Evolutionary conservation across 2,329 filamentous ascomycete genomes (phyloP).

Genomic region (Alternaria atra): DNA sequence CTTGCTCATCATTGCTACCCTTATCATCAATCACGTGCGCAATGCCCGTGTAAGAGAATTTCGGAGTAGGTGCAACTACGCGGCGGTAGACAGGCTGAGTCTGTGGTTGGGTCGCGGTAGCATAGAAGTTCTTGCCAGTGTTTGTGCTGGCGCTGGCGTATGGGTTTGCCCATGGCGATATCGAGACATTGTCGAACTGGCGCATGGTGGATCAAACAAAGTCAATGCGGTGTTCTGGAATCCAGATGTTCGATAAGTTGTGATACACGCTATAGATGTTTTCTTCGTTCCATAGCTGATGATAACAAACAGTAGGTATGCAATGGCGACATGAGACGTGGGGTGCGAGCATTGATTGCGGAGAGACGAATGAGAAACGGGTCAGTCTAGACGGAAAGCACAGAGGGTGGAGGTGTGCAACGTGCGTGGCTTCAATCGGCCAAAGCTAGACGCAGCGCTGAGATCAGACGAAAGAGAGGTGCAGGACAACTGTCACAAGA

Average conservation of each 20-base stretch:
- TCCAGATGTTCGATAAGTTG: constrained; percentile 36
- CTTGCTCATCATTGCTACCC: constrained; percentile 21
- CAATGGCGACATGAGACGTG: constrained; percentile 50
- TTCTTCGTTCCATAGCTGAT: constrained; percentile 44
- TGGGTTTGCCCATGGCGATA: constrained; percentile 47
- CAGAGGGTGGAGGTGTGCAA: constrained; percentile 33
- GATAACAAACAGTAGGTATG: constrained; percentile 36
- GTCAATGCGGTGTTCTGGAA: constrained; percentile 25
- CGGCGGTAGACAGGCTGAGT: constrained; percentile 35
- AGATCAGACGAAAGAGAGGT: constrained; percentile 39
- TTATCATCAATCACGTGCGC: constrained; percentile 33
- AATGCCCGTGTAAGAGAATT: constrained; percentile 37
- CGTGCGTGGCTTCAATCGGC: constrained; percentile 43
- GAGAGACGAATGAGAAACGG: constrained; percentile 47
- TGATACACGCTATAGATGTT: constrained; percentile 45
- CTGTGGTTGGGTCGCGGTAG: constrained; percentile 17
- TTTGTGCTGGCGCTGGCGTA: constrained; percentile 28
- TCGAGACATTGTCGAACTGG: constrained; percentile 42
- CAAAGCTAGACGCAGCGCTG: constrained; percentile 31
- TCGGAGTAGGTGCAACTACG: constrained; percentile 30
- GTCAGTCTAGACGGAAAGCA: constrained; percentile 36
- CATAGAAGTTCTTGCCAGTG: constrained; percentile 28
- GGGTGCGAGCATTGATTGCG: constrained; percentile 42
- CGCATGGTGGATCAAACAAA: constrained; percentile 42
- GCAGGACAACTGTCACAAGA: constrained; percentile 47